Evolutionary conservation across 176 grass and related monocot species (phyloP).

Genomic region (Phoenix dactylifera): DNA sequence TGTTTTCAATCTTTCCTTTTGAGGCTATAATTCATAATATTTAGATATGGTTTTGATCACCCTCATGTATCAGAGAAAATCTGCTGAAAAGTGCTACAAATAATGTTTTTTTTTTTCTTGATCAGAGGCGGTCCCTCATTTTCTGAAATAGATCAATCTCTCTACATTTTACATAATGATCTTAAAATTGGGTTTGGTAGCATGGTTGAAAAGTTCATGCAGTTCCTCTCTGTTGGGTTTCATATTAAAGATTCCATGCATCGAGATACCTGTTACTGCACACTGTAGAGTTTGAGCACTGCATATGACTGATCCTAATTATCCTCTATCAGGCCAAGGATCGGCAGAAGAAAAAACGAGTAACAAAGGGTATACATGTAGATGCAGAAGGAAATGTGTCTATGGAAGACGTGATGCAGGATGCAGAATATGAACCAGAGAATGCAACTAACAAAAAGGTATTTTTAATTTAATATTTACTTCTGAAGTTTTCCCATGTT

Average conservation of each 20-base stretch:
- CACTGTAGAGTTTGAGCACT: too few relatives aligned
- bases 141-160: too few relatives aligned
- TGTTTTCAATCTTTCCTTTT: neutral
- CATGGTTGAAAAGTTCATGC: too few relatives aligned
- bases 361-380: slow-evolving; percentile 66
- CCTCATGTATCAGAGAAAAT: neutral
- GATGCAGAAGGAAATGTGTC: slow-evolving; percentile 82
- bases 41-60: neutral
- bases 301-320: too few relatives aligned
- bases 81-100: neutral
- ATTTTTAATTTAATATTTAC: slow-evolving; percentile 2
- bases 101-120: slow-evolving; percentile 12
- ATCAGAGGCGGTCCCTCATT: slow-evolving; percentile 12
- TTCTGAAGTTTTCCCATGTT: too few relatives aligned
- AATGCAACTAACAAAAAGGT: slow-evolving; percentile 73
- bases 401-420: slow-evolving; percentile 59
- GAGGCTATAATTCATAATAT: neutral
- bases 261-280: too few relatives aligned
- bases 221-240: too few relatives aligned
- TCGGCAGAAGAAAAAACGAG: slow-evolving; percentile 66
- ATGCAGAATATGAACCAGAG: slow-evolving; percentile 37
- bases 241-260: too few relatives aligned
- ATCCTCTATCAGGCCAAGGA: slow-evolving; percentile 60
- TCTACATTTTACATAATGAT: too few relatives aligned
- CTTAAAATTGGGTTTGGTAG: too few relatives aligned